These are phyloP conservation scores for Rhinocladiella similis DNA, from an alignment of 2,329 filamentous ascomycete genomes.

Conservation along the genomic window DNA sequence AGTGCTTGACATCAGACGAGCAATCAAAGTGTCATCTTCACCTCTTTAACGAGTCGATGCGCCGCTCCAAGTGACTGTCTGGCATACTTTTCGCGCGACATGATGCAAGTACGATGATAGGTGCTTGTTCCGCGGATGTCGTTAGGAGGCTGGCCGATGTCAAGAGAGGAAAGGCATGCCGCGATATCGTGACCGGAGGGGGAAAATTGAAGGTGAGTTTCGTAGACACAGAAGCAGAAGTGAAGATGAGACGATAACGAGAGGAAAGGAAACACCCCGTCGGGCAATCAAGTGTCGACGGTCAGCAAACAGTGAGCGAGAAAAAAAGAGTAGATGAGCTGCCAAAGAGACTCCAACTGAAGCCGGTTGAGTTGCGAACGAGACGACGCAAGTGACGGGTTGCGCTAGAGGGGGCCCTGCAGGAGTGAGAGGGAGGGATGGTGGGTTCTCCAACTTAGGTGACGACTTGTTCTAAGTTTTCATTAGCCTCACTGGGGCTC, in stretches of 20 bases:
- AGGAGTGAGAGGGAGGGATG: too few relatives aligned
- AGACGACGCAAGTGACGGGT: too few relatives aligned
- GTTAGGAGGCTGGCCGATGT: not conserved
- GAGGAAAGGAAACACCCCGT: not conserved
- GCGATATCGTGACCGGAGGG: not conserved
- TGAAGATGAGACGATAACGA: constrained; percentile 6
- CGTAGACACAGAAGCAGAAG: constrained; percentile 11
- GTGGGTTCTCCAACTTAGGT: too few relatives aligned
- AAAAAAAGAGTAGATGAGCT: constrained; percentile 6
- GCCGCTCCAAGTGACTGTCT: constrained; percentile 68
- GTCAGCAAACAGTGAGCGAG: not conserved
- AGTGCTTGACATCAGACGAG: not conserved
- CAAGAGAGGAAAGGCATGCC: not conserved
- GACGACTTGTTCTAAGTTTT: too few relatives aligned
- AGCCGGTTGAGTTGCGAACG: constrained; percentile 2
- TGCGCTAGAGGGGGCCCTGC: too few relatives aligned
- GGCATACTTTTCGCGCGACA: constrained; percentile 51
- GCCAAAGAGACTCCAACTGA: not conserved
- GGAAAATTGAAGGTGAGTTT: not conserved
- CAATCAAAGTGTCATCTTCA: constrained; percentile 40
- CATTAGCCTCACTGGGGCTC: too few relatives aligned
- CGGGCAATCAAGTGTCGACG: not conserved
- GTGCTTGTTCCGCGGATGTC: not conserved
- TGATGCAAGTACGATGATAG: not conserved
- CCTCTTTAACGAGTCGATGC: constrained; percentile 68